Evolutionary conservation across 2,329 filamentous ascomycete genomes (phyloP), one percentile per base, ranked within the genome.

Genomic region (Monilinia fructigena): DNA sequence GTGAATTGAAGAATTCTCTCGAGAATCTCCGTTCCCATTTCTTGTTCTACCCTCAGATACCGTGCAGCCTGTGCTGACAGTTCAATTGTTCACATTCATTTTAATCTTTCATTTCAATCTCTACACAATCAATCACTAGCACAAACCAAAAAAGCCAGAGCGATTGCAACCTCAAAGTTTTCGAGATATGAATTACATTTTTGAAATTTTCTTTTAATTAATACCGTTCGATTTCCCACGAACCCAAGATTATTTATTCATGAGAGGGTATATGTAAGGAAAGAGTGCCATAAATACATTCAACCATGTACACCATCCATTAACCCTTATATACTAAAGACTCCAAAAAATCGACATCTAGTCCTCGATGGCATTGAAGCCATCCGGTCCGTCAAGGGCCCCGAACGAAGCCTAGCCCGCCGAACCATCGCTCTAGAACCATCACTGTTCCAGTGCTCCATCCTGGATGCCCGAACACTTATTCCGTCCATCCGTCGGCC

Each of bases 261-360:
- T 61, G 28, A 48, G 26, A 56, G 54, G 62, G 62, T 58, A 58
- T 65, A 65, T 42, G 38, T 60, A 60, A 65, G 56, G 42, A 60
- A 60, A 35, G 45, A 53, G 48, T 35, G 63, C 35, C 55, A 65
- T 60, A 60, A 65, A 60, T 65, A 60, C 63, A 65, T 26, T 35
- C 55, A 60, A 40, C 55, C 42, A 60, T 52, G 55, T 48, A 38
- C 42, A 58, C 55, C 54, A 23, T 7, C 38, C 11, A n/a, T 65
- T 65, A 53, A 60, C 18, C 54, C 45, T 38, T 60, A 31, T 65
- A 35, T 65, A 60, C 47, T 59, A 35, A 18, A 16, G n/a, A 60
- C 45, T 58, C 47, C n/a, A 42, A 35, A 40, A 42, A 23, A 48
- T 50, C 12, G 23, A 59, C 38, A 42, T 35, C n/a, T 42, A 38